Conservation (phyloP, 2,329 filamentous ascomycete genomes). For the Fusarium euwallaceae region DNA sequence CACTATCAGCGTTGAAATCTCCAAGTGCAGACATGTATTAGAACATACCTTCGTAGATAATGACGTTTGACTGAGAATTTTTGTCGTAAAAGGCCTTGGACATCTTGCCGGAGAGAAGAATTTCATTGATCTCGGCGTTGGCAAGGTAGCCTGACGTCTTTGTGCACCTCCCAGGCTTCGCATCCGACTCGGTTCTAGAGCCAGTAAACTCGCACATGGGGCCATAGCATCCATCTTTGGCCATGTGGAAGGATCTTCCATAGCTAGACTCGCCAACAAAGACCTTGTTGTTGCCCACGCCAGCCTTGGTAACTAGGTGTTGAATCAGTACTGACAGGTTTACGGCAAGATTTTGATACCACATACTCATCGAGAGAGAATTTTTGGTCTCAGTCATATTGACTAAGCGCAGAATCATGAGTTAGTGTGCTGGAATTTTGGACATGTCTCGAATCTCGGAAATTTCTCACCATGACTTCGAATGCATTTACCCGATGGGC, state of each 20-base stretch:
- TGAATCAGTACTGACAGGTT: too few relatives aligned
- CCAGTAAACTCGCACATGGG: constrained; percentile 18
- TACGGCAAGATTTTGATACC: too few relatives aligned
- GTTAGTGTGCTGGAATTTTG: background rate
- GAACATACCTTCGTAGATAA: background rate
- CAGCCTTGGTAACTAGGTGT: constrained; percentile 35
- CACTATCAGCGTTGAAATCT: too few relatives aligned
- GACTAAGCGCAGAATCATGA: too few relatives aligned
- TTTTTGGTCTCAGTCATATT: constrained; percentile 53
- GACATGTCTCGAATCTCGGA: background rate
- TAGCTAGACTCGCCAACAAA: constrained; percentile 30
- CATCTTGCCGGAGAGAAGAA: background rate
- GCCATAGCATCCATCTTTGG: constrained; percentile 27
- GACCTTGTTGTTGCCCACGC: constrained; percentile 22
- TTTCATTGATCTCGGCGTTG: constrained; percentile 8
- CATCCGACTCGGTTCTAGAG: background rate
- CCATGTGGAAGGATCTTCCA: constrained; percentile 50
- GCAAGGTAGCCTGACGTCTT: constrained; percentile 15
- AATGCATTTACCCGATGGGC: constrained; percentile 51
- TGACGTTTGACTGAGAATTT: background rate
- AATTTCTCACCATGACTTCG: constrained; percentile 24
- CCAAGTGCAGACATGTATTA: too few relatives aligned
- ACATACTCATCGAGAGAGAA: constrained; percentile 48
- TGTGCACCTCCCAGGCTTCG: constrained; percentile 10
- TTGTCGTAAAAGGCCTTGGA: background rate